Conservation (phyloP, 208 protist genomes). For the Histomonas meleagridis region DNA sequence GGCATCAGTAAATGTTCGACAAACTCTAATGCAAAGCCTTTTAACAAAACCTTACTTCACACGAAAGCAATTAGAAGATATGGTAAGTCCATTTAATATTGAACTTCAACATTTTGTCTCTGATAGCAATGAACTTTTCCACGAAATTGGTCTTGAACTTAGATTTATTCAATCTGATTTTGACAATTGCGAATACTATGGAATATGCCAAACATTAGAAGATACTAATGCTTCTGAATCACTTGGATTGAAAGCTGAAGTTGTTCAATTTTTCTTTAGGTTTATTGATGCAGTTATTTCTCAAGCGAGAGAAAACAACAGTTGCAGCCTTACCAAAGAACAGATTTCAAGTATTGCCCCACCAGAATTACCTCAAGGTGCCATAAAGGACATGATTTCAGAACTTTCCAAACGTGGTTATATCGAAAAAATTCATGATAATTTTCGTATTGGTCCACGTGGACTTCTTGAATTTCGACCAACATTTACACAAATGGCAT, state of each 20-base stretch:
- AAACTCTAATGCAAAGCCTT: background rate
- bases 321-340: background rate
- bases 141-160: background rate
- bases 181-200: background rate
- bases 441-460: background rate
- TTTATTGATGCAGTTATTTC: background rate
- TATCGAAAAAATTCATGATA: background rate
- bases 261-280: background rate
- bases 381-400: background rate
- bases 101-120: background rate
- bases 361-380: background rate
- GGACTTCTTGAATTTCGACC: background rate
- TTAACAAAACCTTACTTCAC: background rate
- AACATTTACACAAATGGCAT: background rate
- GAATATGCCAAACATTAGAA: constrained; percentile 11
- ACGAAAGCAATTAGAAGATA: background rate
- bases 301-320: background rate
- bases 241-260: background rate
- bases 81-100: background rate
- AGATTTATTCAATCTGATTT: background rate
- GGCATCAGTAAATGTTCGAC: background rate
- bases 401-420: background rate
- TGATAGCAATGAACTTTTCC: background rate
- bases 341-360: background rate
- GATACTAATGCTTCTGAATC: background rate